Conservation (phyloP, 148 eudicot genomes). For the Chenopodium quinoa region DNA sequence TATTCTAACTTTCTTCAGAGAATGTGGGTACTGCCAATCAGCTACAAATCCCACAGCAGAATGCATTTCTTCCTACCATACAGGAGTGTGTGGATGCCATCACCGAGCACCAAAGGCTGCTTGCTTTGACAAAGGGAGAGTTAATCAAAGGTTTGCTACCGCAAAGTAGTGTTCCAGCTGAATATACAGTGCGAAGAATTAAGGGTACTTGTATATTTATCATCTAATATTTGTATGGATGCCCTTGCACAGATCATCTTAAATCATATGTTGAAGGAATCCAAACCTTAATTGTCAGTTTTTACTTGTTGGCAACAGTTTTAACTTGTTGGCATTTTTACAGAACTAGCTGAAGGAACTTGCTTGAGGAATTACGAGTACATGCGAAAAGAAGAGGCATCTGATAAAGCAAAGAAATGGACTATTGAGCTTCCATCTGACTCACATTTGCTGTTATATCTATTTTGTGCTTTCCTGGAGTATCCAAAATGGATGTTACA, state of each 20-base stretch:
- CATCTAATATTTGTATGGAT: background rate
- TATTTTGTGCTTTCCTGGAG: slow-evolving; percentile 90
- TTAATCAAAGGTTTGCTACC: slow-evolving; percentile 87
- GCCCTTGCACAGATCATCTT: background rate
- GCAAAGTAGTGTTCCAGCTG: slow-evolving; percentile 84
- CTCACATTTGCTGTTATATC: slow-evolving; percentile 81
- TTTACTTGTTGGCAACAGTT: slow-evolving; percentile 9
- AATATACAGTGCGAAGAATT: slow-evolving; percentile 79
- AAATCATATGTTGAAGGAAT: background rate
- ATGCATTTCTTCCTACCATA: slow-evolving; percentile 44
- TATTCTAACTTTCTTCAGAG: slow-evolving; percentile 36
- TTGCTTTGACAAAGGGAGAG: slow-evolving; percentile 87
- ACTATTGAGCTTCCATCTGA: slow-evolving; percentile 86
- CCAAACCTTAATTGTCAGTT: background rate
- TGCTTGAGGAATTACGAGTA: slow-evolving; percentile 89
- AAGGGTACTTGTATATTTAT: slow-evolving; percentile 43
- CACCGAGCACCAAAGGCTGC: slow-evolving; percentile 86
- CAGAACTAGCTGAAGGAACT: slow-evolving; percentile 93
- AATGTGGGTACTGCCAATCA: slow-evolving; percentile 42
- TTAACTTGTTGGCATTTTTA: slow-evolving; percentile 17
- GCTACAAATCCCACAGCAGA: slow-evolving; percentile 65
- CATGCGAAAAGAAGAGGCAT: slow-evolving; percentile 56
- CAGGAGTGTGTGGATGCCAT: slow-evolving; percentile 89
- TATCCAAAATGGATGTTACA: slow-evolving; percentile 95
- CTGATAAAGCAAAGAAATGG: slow-evolving; percentile 76